Base-by-base conservation (phyloP, 176 grass and related monocot genomes). In the Tuctoria greenei region DNA sequence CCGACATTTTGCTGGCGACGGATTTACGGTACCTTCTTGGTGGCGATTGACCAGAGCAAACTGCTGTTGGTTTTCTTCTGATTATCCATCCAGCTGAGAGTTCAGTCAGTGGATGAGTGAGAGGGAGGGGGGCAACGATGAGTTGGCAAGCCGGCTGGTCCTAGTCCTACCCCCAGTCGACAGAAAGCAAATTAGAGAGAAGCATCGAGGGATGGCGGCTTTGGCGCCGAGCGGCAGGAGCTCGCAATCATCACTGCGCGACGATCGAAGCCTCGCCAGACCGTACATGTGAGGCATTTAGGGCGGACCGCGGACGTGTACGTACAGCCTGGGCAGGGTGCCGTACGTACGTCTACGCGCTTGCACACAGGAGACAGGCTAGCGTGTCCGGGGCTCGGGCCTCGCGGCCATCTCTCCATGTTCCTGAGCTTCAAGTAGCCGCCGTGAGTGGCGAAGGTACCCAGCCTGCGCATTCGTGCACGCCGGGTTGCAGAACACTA, bases 231-330 rank as follows among this genome's bases (percentile, higher is more conserved):
- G 45, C 13, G 0, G 45, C 39, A 41, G 57, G 60, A 59, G 74
- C 37, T 72, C 17, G 15, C 2, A 17, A 17, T 49, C 46, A 75
- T 75, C 27, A 65, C n/a, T 65, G 55, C 3, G 44, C 16, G 37
- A 68, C 46, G 75, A 16, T n/a, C n/a, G n/a, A n/a, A 5, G 52
- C 27, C 47, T 8, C 2, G 73, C 34, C 23, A 42, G 56, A 43
- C 55, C 66, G 73, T 84, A 71, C 73, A 71, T 43, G 66, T 71
- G 62, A n/a, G 24, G 44, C 42, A 21, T 28, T 51, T 28, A 50
- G 69, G 69, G 13, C 34, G 31, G n/a, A 55, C 21, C n/a, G 31
- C 31, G 31, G 31, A 41, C 9, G 1, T 8, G 49, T 11, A 47
- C 12, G 63, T 27, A 47, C 63, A 26, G 10, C 20, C 17, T 46